A percentile compares a stretch with the other conserved stretches of the same genome.
Conservation (phyloP, 2,329 filamentous ascomycete genomes). For the Blastomyces gilchristii region DNA sequence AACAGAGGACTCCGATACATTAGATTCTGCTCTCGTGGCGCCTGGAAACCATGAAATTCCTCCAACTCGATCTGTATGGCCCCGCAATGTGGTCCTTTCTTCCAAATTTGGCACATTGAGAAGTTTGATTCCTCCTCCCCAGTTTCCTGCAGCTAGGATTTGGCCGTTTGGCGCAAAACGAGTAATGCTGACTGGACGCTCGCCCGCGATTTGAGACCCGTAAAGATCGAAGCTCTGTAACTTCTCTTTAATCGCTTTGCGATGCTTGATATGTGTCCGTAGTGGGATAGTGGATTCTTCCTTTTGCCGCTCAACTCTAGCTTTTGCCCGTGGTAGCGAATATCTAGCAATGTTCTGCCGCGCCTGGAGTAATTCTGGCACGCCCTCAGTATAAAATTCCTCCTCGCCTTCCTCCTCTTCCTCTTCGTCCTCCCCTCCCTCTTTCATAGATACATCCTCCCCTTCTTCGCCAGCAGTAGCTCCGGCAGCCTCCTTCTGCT, state of each 20-base stretch:
- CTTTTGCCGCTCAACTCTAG: slow-evolving; percentile 65
- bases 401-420: slow-evolving; percentile 69
- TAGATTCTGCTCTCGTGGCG: slow-evolving; percentile 60
- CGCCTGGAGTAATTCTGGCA: slow-evolving; percentile 61
- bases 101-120: slow-evolving; percentile 74
- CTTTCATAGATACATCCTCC: slow-evolving; percentile 44
- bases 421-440: slow-evolving; percentile 40
- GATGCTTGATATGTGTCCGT: slow-evolving; percentile 82
- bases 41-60: slow-evolving; percentile 85
- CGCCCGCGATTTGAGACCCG: slow-evolving; percentile 84
- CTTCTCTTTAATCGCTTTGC: slow-evolving; percentile 77
- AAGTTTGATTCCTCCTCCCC: slow-evolving; percentile 80
- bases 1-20: slow-evolving; percentile 60
- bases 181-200: slow-evolving; percentile 83
- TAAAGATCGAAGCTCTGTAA: slow-evolving; percentile 79
- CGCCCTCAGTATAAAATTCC: slow-evolving; percentile 88
- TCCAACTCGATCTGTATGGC: slow-evolving; percentile 80
- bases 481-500: slow-evolving; percentile 43
- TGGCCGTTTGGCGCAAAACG: slow-evolving; percentile 80
- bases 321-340: slow-evolving; percentile 72
- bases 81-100: slow-evolving; percentile 63
- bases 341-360: slow-evolving; percentile 70
- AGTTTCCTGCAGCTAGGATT: slow-evolving; percentile 80
- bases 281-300: slow-evolving; percentile 73
- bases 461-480: slow-evolving; percentile 45